Evolutionary conservation across 495 filamentous ascomycete species (phyloP).

Genomic region (Neurospora discreta): DNA sequence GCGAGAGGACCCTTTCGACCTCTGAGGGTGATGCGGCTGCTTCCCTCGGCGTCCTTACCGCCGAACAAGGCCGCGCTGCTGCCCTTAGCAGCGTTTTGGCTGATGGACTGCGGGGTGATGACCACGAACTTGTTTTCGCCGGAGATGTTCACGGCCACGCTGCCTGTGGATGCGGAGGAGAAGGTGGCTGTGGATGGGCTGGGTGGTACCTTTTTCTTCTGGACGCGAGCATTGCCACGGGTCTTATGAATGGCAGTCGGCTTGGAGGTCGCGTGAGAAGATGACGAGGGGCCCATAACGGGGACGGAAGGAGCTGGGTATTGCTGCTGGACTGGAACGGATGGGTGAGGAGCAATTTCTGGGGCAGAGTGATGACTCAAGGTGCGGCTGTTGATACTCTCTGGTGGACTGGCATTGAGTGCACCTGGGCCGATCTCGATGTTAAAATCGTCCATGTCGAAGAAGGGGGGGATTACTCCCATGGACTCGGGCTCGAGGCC

Average conservation of each 20-base stretch:
- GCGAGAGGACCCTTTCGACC: conserved; percentile 38
- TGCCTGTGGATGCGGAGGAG: not conserved
- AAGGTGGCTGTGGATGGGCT: not conserved
- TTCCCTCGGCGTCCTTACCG: not conserved
- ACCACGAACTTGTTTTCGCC: conserved; percentile 31
- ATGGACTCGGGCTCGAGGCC: not conserved
- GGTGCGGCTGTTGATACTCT: not conserved
- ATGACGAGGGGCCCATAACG: not conserved
- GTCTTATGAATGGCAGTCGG: not conserved
- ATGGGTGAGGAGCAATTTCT: not conserved
- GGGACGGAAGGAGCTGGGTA: not conserved
- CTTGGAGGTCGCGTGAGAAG: not conserved
- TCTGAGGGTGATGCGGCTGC: conserved; percentile 26
- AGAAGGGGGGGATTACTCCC: not conserved
- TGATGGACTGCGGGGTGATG: conserved; percentile 35
- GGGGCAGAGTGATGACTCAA: not conserved
- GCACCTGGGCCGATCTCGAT: not conserved
- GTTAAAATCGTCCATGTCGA: not conserved
- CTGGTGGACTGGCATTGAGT: not conserved
- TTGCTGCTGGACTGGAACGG: not conserved
- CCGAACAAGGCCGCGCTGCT: conserved; percentile 14
- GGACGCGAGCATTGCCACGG: conserved; percentile 11
- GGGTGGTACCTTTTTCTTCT: conserved; percentile 23
- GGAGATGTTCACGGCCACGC: not conserved
- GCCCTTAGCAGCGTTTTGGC: conserved; percentile 28